Base-by-base conservation (phyloP, 2,329 filamentous ascomycete genomes). In the Pseudogymnoascus verrucosus region DNA sequence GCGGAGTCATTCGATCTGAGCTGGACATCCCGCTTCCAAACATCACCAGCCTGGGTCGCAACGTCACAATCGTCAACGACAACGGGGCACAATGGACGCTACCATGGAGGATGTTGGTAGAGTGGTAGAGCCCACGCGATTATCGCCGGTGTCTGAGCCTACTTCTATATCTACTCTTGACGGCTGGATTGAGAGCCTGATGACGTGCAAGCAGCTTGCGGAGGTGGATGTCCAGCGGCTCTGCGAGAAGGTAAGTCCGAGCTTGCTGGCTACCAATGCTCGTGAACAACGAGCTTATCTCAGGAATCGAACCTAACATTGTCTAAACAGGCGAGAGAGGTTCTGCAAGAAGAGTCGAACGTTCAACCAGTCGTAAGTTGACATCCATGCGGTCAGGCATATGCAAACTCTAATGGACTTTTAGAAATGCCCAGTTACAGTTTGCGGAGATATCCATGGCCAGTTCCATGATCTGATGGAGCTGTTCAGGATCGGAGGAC, bases 61-160 rank as follows among this genome's bases (percentile, higher is more conserved):
- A 40, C 61, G 61, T 54, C 36, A 44, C 40, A 44, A 64, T 42
- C 62, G 16, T 36, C 59, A 57, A 54, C 59, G 31, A 47, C 62
- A 62, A 62, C 62, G 63, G 64, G 39, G 57, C 64, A 70, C 62
- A 62, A 96, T 97, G 92, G 93, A 99, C 78, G 96, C 92, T 74
- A 96, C 96, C 79, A 99, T 99, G 95, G 93, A 97, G 82, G 95
- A 99, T 76, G 92, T 96, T 71, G 90, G 89, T 74, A 90, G 93
- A 79, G 87, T 89, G 73, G 90, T 92, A 69, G 87, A 89, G 75
- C 84, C 86, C 69, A 84, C 90, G 75, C 89, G 89, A 74, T 78
- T 96, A 71, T 86, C 89, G 65, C 86, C 91, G 61, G 81, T 86
- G 63, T 84, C 86, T 73, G 95, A 98, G 80, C 90, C 93, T 63